Evolutionary conservation across 306 rosid species (phyloP), one percentile per base, ranked within the genome.

Genomic region (Pyrus pyrifolia): DNA sequence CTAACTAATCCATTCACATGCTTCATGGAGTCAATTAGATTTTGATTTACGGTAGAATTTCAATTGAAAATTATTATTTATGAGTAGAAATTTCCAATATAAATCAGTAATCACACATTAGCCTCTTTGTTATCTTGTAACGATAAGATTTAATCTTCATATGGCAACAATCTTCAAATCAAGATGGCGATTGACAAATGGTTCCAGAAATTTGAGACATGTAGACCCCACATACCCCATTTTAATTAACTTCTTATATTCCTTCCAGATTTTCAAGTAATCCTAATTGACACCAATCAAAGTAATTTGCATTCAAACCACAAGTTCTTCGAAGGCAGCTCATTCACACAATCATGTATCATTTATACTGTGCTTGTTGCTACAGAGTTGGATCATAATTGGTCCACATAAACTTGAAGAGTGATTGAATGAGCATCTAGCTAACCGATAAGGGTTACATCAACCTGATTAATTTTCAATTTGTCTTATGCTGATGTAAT

Each of bases 101-200:
- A 38, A 49, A 49, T 70, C 78, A 30, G 72, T 74, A 71, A 70
- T 71, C 59, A 73, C 42, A 52, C 58, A 70, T 74, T 21, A 53
- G 60, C 23, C 70, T 69, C 78, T 77, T 25, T 49, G 18, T 53
- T 40, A 75, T 83, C 86, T 76, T 84, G 73, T 57, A 86, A 78
- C 57, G 83, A 87, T 81, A 84, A 80, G 88, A 87, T 88, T 83
- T 75, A 75, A 73, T 75, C 72, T 80, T 82, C 79, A 70, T 82
- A 57, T 7, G 74, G 71, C 52, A 81, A 69, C 73, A 21, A 72
- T 60, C 69, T 77, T 52, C 65, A 75, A 76, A 74, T 74, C 79
- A 81, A 82, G 66, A 74, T 53, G 74, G 62, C 67, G 81, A 85
- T 84, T 82, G 93, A 91, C 80, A 81, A 78, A 72, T 40, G 83